phyloP scores from a whole-genome alignment of 108 stramenopile genomes.

The Cylindrotheca closterium region DNA sequence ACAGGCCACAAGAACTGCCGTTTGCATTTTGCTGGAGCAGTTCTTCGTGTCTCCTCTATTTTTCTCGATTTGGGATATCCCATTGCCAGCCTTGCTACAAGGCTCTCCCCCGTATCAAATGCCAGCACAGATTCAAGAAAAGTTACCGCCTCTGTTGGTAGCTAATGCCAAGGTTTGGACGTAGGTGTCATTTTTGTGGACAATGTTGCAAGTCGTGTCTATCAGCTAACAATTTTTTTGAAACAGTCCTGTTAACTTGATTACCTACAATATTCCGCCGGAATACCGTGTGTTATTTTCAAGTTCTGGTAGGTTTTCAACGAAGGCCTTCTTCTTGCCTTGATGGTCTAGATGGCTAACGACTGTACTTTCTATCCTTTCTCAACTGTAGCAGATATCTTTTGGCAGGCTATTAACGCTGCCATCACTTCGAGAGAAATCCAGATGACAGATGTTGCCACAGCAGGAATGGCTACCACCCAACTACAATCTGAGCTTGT shows the following conservation, averaged over 20 bases:
- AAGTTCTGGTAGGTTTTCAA: constrained; percentile 9
- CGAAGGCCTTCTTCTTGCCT: too few species aligned
- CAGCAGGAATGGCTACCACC: too few species aligned
- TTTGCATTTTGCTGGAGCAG: constrained; percentile 38
- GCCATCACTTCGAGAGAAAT: constrained; percentile 19
- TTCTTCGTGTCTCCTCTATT: constrained; percentile 51
- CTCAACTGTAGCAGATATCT: constrained; percentile 14
- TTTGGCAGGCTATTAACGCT: constrained; percentile 27
- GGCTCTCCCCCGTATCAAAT: constrained; percentile 28
- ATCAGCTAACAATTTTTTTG: too few species aligned
- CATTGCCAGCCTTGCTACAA: constrained; percentile 37
- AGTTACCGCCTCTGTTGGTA: constrained; percentile 37
- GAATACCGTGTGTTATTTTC: constrained; percentile 37
- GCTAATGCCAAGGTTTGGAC: constrained; percentile 69
- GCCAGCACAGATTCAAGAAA: constrained; percentile 37
- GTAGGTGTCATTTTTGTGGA: not conserved
- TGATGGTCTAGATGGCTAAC: too few species aligned
- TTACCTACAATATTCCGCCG: constrained; percentile 54
- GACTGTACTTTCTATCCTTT: too few species aligned
- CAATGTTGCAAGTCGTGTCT: not conserved
- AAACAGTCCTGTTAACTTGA: constrained; percentile 28
- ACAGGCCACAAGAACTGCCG: not conserved
- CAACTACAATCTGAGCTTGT: too few species aligned
- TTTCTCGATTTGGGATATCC: constrained; percentile 56
- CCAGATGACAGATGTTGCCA: too few species aligned